Evolutionary conservation across 352 stramenopile genomes (phyloP), one percentile per base, ranked within the genome.

Genomic region (Lagenidium sp.): DNA sequence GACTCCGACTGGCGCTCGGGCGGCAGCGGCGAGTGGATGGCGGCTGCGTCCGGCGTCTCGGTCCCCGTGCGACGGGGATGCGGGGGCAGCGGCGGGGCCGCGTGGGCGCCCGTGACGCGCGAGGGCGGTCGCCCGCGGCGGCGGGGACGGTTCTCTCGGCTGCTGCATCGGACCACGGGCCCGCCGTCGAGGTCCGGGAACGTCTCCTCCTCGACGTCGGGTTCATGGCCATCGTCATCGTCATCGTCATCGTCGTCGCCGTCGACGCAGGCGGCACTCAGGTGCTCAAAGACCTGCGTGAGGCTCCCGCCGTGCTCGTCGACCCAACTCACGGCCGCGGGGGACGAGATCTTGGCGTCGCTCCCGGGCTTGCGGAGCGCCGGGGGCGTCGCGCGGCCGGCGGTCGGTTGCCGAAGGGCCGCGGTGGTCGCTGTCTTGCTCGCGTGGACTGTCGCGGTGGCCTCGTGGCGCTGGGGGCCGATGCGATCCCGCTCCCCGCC

Each of bases 281-380:
- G 39, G 18, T 63, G 50, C 29, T 85, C 71, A 54, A 87, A 87
- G 36, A 87, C 75, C 36, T 86, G 70, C 31, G 74, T 89, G 20
- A 89, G 52, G 40, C 73, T 86, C 28, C 76, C 76, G 36, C 76
- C 76, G 43, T 87, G 74, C 54, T 86, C 70, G 50, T 93, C 80
- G 41, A 80, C 84, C 79, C 79, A 92, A 45, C 74, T 88, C 41
- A 91, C 79, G 5, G 66, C 65, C 2, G 68, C 67, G 23, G 69
- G 70, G 40, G 82, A 57, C 59, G 28, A 32, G 28, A 77, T 77
- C 18, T 44, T 51, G 36, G 43, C 53, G 44, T 62, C 53, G 25
- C 31, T 71, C 36, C 39, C 60, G 44, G 44, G 35, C 37, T 43
- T 59, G 34, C 53, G 55, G 26, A 59, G 36, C 31, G 51, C 18